Conservation (phyloP, 495 filamentous ascomycete species). For the Niebla homalea region DNA sequence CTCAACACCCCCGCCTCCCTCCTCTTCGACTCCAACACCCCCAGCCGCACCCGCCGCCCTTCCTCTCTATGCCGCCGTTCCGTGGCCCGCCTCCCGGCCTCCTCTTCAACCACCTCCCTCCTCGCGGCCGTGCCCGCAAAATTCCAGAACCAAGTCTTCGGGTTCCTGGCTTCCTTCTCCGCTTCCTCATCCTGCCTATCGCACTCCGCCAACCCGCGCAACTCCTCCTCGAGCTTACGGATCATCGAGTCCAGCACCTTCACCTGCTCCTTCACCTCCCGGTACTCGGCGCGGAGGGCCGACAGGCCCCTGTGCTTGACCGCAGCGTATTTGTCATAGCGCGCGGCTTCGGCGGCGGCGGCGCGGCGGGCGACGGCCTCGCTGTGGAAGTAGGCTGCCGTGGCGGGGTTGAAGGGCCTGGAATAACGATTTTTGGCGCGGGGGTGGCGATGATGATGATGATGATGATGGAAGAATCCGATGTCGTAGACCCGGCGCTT, state of each 20-base stretch:
- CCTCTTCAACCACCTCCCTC: too few species aligned
- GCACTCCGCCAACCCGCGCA: background rate
- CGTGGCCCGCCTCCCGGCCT: too few species aligned
- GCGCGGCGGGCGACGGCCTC: background rate
- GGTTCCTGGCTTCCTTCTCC: background rate
- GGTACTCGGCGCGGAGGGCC: background rate
- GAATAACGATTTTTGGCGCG: too few species aligned
- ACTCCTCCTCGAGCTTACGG: background rate
- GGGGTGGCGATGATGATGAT: too few species aligned
- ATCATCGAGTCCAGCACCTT: background rate
- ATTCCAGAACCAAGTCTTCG: too few species aligned
- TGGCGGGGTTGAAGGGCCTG: too few species aligned
- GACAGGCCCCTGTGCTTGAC: background rate
- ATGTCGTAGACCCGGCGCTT: background rate
- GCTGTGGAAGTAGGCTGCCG: background rate
- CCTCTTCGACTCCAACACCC: background rate
- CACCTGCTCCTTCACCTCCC: background rate
- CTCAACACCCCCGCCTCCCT: background rate
- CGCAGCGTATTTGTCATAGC: background rate
- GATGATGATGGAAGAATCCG: background rate
- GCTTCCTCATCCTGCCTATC: background rate
- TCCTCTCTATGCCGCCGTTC: too few species aligned
- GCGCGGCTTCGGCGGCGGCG: too few species aligned
- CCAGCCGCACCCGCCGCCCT: too few species aligned
- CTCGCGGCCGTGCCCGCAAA: too few species aligned